Conservation (phyloP, 2,329 filamentous ascomycete genomes). For the Triangularia setosa region DNA sequence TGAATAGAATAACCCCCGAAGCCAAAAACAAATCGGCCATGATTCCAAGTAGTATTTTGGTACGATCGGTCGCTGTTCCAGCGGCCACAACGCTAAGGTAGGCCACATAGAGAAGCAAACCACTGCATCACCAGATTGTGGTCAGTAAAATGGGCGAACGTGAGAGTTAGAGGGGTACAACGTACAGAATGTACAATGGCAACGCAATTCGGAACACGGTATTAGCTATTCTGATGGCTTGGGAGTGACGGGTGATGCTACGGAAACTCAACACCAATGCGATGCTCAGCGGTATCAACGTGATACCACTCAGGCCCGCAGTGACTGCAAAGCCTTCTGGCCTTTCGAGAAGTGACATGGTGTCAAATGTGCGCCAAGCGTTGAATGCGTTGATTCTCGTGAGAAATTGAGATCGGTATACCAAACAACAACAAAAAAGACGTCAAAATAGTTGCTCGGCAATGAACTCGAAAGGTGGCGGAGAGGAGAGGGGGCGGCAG, state of each 20-base stretch:
- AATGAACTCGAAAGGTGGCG: background rate
- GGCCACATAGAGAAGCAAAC: background rate
- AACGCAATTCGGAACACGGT: background rate
- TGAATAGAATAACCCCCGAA: background rate
- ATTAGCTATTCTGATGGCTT: constrained; percentile 1
- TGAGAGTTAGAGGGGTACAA: background rate
- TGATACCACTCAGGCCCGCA: constrained; percentile 2
- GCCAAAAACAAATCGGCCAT: background rate
- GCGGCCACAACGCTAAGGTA: background rate
- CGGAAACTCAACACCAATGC: background rate
- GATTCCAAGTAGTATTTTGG: background rate
- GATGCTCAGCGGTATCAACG: background rate
- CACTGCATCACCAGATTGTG: background rate
- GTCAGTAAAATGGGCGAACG: background rate
- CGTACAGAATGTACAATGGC: constrained; percentile 4
- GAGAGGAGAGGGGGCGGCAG: background rate
- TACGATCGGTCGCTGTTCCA: background rate
- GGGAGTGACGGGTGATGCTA: background rate
- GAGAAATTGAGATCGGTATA: background rate
- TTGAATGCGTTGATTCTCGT: background rate
- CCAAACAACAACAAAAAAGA: background rate
- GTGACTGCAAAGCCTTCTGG: background rate
- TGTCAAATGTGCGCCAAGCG: background rate
- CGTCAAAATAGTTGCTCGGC: background rate
- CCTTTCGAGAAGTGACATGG: background rate